Conservation (phyloP, 805 yeast species). For the Candida loeiensis region DNA sequence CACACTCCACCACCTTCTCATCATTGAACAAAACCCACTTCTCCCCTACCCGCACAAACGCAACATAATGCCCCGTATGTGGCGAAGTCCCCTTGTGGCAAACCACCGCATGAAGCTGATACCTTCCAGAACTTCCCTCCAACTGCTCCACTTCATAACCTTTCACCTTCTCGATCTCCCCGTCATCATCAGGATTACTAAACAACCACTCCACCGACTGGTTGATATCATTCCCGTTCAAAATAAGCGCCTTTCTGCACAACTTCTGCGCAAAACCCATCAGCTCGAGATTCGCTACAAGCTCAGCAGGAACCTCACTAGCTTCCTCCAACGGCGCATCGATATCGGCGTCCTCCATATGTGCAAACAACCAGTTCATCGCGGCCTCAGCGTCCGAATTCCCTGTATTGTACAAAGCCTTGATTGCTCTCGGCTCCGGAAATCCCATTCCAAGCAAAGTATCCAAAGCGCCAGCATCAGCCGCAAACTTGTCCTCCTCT, state of each 20-base stretch:
- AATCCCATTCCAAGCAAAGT: constrained; percentile 84
- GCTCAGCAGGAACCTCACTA: constrained; percentile 29
- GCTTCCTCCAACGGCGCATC: constrained; percentile 53
- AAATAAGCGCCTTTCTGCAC: constrained; percentile 67
- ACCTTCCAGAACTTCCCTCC: constrained; percentile 27
- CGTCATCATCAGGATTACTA: constrained; percentile 73
- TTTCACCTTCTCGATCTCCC: constrained; percentile 34
- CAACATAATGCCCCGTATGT: constrained; percentile 92
- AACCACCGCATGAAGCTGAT: constrained; percentile 58
- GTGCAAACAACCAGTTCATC: constrained; percentile 85
- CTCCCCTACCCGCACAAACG: constrained; percentile 51
- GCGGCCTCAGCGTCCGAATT: constrained; percentile 67
- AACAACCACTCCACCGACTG: constrained; percentile 92
- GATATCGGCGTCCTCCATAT: constrained; percentile 79
- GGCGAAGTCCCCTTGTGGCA: constrained; percentile 90
- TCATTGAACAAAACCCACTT: constrained; percentile 84
- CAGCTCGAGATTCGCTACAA: constrained; percentile 45
- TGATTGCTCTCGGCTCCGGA: constrained; percentile 56
- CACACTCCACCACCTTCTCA: constrained; percentile 71
- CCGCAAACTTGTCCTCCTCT: constrained; percentile 34
- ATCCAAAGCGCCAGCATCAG: constrained; percentile 53
- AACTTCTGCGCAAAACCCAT: constrained; percentile 78
- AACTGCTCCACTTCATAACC: constrained; percentile 15
- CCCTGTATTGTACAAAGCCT: constrained; percentile 72
- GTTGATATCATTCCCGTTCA: constrained; percentile 60